phyloP scores from a whole-genome alignment of 192 early-diverging fungal genomes.

The Umbelopsis sp. region DNA sequence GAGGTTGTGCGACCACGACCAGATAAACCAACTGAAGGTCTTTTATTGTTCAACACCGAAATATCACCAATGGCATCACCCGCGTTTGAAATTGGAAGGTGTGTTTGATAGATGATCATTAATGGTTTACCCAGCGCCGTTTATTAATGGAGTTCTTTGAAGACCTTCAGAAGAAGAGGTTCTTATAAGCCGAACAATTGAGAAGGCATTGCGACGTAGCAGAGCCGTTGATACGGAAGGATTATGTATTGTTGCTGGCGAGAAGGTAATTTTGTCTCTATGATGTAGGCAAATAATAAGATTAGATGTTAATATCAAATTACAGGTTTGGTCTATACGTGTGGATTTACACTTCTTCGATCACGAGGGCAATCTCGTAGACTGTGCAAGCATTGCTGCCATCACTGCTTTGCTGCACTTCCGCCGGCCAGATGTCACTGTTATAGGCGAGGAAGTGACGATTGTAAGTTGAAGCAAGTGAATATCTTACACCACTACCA shows the following conservation, averaged over 20 bases:
- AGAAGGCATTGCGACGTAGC: slow-evolving; percentile 82
- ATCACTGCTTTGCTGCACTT: slow-evolving; percentile 91
- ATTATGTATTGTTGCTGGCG: slow-evolving; percentile 93
- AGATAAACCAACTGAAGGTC: slow-evolving; percentile 88
- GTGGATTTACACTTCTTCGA: slow-evolving; percentile 93
- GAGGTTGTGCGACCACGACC: slow-evolving; percentile 69
- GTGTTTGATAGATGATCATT: slow-evolving; percentile 3
- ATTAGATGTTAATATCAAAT: no score
- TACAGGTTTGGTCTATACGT: slow-evolving; percentile 84
- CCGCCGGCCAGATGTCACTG: slow-evolving; percentile 91
- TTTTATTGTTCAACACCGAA: slow-evolving; percentile 84
- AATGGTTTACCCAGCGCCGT: not conserved
- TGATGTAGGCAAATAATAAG: not conserved
- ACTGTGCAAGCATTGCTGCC: slow-evolving; percentile 90
- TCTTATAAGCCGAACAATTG: slow-evolving; percentile 81
- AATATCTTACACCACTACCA: not conserved
- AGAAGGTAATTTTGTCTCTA: slow-evolving; percentile 65
- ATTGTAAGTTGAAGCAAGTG: slow-evolving; percentile 59
- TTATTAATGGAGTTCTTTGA: not conserved
- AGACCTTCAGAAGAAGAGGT: slow-evolving; percentile 85
- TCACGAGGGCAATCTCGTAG: slow-evolving; percentile 92
- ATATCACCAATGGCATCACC: slow-evolving; percentile 87
- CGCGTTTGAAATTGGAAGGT: slow-evolving; percentile 70
- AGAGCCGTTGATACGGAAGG: slow-evolving; percentile 95
- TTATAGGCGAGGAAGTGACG: slow-evolving; percentile 88